Percentiles rank a stretch among this genome's conserved stretches.
Conservation (phyloP, 148 eudicot species). For the Vaccinium darrowii region DNA sequence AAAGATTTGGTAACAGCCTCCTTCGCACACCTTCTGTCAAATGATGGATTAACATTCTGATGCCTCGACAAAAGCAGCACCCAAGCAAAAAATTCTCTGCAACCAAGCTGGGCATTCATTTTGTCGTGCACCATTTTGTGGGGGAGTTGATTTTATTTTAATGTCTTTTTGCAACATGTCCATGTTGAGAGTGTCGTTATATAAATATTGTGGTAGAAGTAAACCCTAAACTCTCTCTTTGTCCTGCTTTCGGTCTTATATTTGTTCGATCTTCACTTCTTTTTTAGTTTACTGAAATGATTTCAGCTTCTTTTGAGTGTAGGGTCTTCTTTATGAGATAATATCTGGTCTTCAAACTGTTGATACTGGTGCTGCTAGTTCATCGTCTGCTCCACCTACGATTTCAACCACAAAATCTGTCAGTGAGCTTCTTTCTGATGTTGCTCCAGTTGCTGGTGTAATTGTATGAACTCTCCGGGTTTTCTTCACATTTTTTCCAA, state of each 20-base stretch:
- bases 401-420: conserved; percentile 46
- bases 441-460: conserved; percentile 45
- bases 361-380: conserved; percentile 57
- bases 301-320: conserved; percentile 1
- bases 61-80: background rate
- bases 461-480: conserved; percentile 20
- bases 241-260: background rate
- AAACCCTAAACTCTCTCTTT: background rate
- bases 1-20: background rate
- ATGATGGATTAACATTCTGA: conserved; percentile 1
- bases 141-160: background rate
- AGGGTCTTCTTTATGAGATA: conserved; percentile 68
- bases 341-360: conserved; percentile 54
- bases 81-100: background rate
- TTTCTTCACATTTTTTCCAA: background rate
- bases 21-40: background rate
- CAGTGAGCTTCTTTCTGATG: conserved; percentile 51
- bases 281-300: background rate
- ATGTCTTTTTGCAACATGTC: background rate
- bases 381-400: conserved; percentile 53
- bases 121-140: background rate
- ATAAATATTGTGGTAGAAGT: background rate
- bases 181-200: background rate
- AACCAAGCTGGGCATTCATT: background rate
- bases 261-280: background rate